These are phyloP conservation scores for Fusarium goolgardi DNA, from an alignment of 2,329 filamentous ascomycete genomes.

Conservation along the genomic window DNA sequence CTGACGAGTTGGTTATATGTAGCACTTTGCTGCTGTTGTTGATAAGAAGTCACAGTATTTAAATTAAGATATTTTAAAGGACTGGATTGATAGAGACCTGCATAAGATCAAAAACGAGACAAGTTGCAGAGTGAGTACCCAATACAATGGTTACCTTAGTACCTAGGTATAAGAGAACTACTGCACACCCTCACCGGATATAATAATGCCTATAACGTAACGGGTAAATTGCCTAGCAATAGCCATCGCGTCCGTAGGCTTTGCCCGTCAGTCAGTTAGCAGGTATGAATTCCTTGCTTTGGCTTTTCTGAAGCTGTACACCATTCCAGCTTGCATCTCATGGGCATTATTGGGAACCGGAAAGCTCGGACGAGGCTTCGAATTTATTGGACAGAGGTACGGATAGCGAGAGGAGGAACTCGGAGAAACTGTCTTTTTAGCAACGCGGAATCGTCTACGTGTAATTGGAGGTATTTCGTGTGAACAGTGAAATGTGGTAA, in stretches of 20 bases:
- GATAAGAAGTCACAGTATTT: background rate
- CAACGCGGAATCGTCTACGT: background rate
- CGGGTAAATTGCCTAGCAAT: conserved; percentile 1
- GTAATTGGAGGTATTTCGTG: background rate
- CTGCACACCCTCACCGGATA: conserved; percentile 22
- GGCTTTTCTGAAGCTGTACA: background rate
- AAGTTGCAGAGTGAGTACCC: background rate
- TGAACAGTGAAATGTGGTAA: background rate
- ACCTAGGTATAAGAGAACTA: background rate
- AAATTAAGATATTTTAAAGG: background rate
- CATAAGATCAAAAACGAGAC: background rate
- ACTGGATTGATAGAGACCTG: background rate
- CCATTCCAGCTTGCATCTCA: background rate
- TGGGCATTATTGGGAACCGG: conserved; percentile 9
- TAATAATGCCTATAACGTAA: conserved; percentile 1
- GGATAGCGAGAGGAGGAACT: background rate
- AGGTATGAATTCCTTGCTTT: background rate
- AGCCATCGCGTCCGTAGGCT: background rate
- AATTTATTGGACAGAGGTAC: conserved; percentile 10
- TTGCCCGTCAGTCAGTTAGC: background rate
- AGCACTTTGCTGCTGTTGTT: background rate
- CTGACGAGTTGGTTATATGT: background rate
- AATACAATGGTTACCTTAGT: background rate
- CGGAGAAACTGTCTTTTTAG: background rate
- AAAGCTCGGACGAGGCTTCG: conserved; percentile 28